Percentiles rank a stretch among this genome's conserved stretches.
phyloP scores from a whole-genome alignment of 371 early-diverging fungal genomes.

The Mucor saturninus region DNA sequence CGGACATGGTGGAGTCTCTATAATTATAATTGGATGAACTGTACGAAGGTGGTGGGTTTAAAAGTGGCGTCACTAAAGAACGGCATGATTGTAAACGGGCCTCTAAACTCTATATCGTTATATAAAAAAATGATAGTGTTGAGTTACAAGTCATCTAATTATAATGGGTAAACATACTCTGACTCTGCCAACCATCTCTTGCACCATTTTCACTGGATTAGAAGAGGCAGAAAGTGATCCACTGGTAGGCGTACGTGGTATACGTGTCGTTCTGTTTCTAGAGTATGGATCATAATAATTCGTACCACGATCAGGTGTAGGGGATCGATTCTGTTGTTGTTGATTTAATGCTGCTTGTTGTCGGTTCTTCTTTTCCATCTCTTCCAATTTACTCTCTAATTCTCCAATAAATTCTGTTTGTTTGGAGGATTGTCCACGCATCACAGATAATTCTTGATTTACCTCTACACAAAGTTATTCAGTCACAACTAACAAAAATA shows the following conservation, averaged over 20 bases:
- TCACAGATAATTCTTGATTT: conserved; percentile 61
- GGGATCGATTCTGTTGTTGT: conserved; percentile 29
- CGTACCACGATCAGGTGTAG: conserved; percentile 38
- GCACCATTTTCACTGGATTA: conserved; percentile 71
- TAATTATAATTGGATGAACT: conserved; percentile 42
- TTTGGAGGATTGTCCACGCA: conserved; percentile 52
- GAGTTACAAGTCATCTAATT: neutral
- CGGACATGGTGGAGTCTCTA: conserved; percentile 26
- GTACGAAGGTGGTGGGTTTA: conserved; percentile 66
- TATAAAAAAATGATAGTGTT: too few species aligned
- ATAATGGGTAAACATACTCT: conserved; percentile 47
- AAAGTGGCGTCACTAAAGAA: conserved; percentile 65
- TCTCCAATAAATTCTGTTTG: conserved; percentile 40
- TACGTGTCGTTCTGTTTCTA: conserved; percentile 37
- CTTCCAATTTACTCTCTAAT: conserved; percentile 44
- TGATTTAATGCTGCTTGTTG: conserved; percentile 31
- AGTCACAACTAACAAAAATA: too few species aligned
- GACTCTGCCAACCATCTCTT: conserved; percentile 76
- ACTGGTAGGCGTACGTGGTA: conserved; percentile 37
- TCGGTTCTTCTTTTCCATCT: conserved; percentile 37
- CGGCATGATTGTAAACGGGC: conserved; percentile 71
- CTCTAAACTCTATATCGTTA: conserved; percentile 53
- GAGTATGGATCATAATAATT: conserved; percentile 41
- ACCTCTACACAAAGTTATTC: conserved; percentile 43
- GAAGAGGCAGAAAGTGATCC: conserved; percentile 35